Evolutionary conservation across 345 rosid species (phyloP), one percentile per base, ranked within the genome.

Genomic region (Punica granatum): DNA sequence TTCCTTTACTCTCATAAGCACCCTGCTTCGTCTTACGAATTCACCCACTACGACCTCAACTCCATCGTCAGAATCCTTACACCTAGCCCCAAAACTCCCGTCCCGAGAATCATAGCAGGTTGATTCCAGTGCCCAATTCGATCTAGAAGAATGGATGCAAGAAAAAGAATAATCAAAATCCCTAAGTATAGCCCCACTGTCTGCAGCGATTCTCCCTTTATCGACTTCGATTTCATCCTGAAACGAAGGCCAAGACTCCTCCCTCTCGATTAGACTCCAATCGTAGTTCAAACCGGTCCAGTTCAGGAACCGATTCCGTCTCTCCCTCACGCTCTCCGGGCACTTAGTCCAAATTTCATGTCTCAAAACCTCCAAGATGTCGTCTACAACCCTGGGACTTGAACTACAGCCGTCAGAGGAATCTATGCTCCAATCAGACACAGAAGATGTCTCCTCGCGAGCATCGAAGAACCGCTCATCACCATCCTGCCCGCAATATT

Each of bases 241-340:
- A 26, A 69, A 74, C 9, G 64, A 70, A 1, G 36, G 58, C 32
- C 31, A 75, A 14, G 51, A 61, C 41, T 70, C 73, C 73, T 76
- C 83, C n/a, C 54, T 15, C 2, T 63, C 60, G 7, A 69, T 36
- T 14, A 69, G 70, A 63, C 64, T 79, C 25, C 30, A 63, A 67
- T 81, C 75, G 49, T 63, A 73, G 69, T 65, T 64, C 66, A 79
- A 65, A 63, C 78, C 85, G 54, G 70, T 78, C 78, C 75, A 77
- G 58, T 64, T 71, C 6, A 74, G 36, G 63, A 82, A 80, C 64
- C 67, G 76, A 34, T 56, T 33, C 19, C 91, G 88, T 13, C 92
- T 86, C 53, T 79, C 87, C 35, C 59, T 51, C 70, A 86, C 83
- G 69, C 90, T 90, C 69, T 75, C 84, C 0, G 83, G 90, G 65